Conservation (phyloP, 2,329 filamentous ascomycete species). For the Scopulariopsis brevicaulis region DNA sequence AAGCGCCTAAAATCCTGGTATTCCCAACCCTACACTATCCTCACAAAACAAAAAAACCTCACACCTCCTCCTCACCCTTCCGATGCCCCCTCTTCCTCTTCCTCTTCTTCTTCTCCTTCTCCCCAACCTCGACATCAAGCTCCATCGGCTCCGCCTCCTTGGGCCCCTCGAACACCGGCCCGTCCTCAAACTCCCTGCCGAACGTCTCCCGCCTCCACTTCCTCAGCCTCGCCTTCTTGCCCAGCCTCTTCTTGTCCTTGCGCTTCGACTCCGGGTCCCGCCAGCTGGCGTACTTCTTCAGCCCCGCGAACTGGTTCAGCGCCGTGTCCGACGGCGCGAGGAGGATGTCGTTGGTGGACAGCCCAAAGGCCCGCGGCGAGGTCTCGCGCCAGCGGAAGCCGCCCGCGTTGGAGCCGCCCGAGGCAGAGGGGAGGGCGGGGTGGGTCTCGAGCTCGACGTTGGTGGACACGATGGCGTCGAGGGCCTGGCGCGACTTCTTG, state of each 20-base stretch:
- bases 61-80: constrained; percentile 20
- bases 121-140: constrained; percentile 19
- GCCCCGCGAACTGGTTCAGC: constrained; percentile 80
- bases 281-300: constrained; percentile 92
- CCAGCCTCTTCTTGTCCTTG: constrained; percentile 75
- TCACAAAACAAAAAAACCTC: not conserved
- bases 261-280: constrained; percentile 81
- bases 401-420: constrained; percentile 20
- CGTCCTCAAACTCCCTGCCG: constrained; percentile 43
- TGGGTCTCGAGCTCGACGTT: constrained; percentile 60
- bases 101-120: constrained; percentile 31
- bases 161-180: constrained; percentile 40
- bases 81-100: constrained; percentile 38
- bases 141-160: constrained; percentile 15
- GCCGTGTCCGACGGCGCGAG: constrained; percentile 73
- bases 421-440: constrained; percentile 41
- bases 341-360: constrained; percentile 83
- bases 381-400: constrained; percentile 90
- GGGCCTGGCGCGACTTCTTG: constrained; percentile 70
- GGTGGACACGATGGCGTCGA: constrained; percentile 77
- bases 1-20: not conserved
- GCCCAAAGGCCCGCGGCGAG: constrained; percentile 77
- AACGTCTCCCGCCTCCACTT: constrained; percentile 69
- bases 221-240: constrained; percentile 83
- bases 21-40: not conserved